Base-by-base conservation (phyloP, 2,329 filamentous ascomycete species). In the Monosporascus ibericus region DNA sequence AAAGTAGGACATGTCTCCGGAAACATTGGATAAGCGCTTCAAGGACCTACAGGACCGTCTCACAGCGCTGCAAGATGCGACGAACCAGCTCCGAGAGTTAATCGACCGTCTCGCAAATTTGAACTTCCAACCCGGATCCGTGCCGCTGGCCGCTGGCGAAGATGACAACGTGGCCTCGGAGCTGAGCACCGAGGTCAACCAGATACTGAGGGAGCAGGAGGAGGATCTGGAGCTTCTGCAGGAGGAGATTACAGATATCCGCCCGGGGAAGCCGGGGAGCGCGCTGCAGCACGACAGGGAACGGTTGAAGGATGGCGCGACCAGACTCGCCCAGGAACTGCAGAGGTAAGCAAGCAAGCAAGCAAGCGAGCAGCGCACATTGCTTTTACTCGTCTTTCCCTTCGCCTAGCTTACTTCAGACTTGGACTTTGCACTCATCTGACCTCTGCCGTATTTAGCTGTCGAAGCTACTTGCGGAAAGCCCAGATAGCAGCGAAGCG, bases 191-290 rank as follows among this genome's bases (percentile, higher is more conserved):
- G 91, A 96, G 68, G 95, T 96, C 57, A 85, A 87, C 59, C 84
- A 89, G 63, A 80, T 81, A 18, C 71, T 96, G 55, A 86, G 89
- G 60, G 85, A 88, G 52, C 82, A 88, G 48, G 86, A 95, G 62
- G 90, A 95, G 57, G 90, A 95, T 54, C 80, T 94, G 58, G 92
- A 95, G 68, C 70, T 94, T 18, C 66, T 96, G 36, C 77, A 76
- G 47, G 90, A 94, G 65, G 91, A 96, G 63, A 78, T 90, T 27
- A 81, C 87, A 55, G 90, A 90, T 61, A 71, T 91, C 25, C 75
- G 80, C 37, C 68, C 75, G 3, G 75, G 75, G 2, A 68, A 67
- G 52, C 71, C 75, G 47, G 78, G 76, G 18, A 81, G 74, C 60
- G 74, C 80, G 47, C 76, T 76, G 55, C 81, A 83, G 55, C 78